Conservation (phyloP, 306 rosid genomes). For the Abrus precatorius region DNA sequence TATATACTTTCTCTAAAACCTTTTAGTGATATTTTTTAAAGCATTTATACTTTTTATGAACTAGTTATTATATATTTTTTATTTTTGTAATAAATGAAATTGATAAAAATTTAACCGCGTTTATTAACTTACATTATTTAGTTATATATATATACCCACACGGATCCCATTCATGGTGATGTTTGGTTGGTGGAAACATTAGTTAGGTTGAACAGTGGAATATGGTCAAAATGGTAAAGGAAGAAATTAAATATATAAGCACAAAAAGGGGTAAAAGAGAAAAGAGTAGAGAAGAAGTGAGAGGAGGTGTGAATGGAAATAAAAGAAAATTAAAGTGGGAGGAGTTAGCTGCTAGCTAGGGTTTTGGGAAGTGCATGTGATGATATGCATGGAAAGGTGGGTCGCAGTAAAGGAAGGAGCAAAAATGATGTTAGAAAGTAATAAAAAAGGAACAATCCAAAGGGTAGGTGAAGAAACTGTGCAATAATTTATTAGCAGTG, state of each 20-base stretch:
- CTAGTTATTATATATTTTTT: no score
- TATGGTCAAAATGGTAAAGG: conserved; percentile 14
- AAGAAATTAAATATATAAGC: not conserved
- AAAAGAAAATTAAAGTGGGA: not conserved
- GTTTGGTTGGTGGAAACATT: conserved; percentile 36
- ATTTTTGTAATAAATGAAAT: no score
- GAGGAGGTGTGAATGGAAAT: conserved; percentile 20
- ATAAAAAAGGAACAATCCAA: conserved; percentile 64
- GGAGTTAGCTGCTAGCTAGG: conserved; percentile 21
- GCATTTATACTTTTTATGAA: no score
- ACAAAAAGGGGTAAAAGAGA: not conserved
- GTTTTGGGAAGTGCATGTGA: conserved; percentile 73
- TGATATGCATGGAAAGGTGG: conserved; percentile 77
- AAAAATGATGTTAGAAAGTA: conserved; percentile 48
- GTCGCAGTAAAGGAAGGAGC: conserved; percentile 58
- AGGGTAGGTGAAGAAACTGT: conserved; percentile 62
- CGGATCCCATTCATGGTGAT: not conserved
- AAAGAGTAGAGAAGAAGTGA: not conserved
- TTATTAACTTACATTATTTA: no score
- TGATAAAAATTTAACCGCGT: no score
- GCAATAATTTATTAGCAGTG: conserved; percentile 67
- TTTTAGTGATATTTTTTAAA: no score
- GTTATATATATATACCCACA: not conserved
- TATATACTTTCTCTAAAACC: no score
- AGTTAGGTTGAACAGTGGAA: not conserved